Base-by-base conservation (phyloP, 2,329 filamentous ascomycete genomes). In the Stagonosporopsis vannaccii region DNA sequence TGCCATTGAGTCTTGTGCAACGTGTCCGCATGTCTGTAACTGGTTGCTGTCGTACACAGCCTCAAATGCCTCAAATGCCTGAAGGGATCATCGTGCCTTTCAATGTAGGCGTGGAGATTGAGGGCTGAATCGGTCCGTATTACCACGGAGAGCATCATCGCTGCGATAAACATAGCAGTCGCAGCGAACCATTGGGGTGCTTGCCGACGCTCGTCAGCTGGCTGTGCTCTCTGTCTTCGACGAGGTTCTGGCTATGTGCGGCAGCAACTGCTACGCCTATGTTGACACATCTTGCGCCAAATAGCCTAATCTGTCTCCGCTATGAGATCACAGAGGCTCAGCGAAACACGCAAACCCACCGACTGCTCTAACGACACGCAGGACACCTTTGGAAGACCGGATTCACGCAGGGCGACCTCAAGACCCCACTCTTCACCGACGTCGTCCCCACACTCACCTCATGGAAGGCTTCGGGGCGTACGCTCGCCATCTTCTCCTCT, bases 401-500 rank as follows among this genome's bases (percentile, higher is more conserved):
- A 56, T 95, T 94, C 77, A 80, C 82, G 58, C 84, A 83, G 47
- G 90, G 90, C 49, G 81, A 86, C 59, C 83, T 94, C 61, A 84
- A 84, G 59, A 90, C 90, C 23, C 88, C 89, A 9, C 80, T 95
- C 56, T 95, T 92, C 72, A 78, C 84, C 4, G 91, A 95, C 69
- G 90, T 94, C 17, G 79, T 85, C n/a, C 82, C 85, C 8, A 83
- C 83, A 60, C 79, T 92, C 60, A 75, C 79, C 49, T 66, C 78
- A 39, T 92, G 90, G 85, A 80, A 83, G 51, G 72, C 76, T 15
- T 74, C 79, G 26, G 83, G 82, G 23, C 79, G 85, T 59, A 82
- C 66, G 9, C 69, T 93, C 61, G 85, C 90, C 66, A 93, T 95
- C 70, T 95, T 93, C 78, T 92, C 89, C 4, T 92, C 89, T 12